Base-by-base conservation (phyloP, 2,329 filamentous ascomycete species). In the Aspergillus versicolor region DNA sequence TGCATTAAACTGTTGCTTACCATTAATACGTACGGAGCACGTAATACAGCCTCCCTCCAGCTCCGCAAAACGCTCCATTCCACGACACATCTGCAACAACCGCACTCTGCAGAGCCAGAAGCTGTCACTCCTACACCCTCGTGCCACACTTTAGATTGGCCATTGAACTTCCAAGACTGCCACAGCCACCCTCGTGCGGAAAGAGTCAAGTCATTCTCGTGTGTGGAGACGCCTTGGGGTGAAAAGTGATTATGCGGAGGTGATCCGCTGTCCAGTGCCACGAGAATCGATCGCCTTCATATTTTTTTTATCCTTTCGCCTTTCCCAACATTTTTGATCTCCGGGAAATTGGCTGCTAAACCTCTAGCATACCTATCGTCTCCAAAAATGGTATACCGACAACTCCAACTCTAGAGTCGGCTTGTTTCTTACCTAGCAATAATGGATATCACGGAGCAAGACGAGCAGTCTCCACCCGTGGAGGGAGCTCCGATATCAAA, bases 391-490 rank as follows among this genome's bases (percentile, higher is more conserved):
- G 37, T 45, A 27, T 19, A 22, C 45, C 15, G 46, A 42, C 44
- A 30, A 52, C 17, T 27, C 17, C 49, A 44, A 7, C 12, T 37
- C 41, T 52, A 46, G 22, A 40, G 21, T 21, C 32, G 21, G 30
- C 32, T 42, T 48, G 21, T 45, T 27, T 30, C 21, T n/a, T 45
- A 13, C 21, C 43, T 24, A 45, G 22, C 43, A 45, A 50, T 48
- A 45, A 50, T 48, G 53, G 53, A 53, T 37, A 42, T 42, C 44
- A 60, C 58, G 48, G 61, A 66, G 27, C 57, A 48, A 32, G 62
- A 63, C 19, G 63, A 65, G 40, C 61, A 60, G 49, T 58, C 61
- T 38, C 41, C 59, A 19, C 60, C 32, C 41, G 34, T 57, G 44
- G 62, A 57, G 27, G 57, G 37, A 19, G 57, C 56, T 34, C 52